Conservation (phyloP, 1,139 yeast genomes). For the Geotrichum bryndzae region DNA sequence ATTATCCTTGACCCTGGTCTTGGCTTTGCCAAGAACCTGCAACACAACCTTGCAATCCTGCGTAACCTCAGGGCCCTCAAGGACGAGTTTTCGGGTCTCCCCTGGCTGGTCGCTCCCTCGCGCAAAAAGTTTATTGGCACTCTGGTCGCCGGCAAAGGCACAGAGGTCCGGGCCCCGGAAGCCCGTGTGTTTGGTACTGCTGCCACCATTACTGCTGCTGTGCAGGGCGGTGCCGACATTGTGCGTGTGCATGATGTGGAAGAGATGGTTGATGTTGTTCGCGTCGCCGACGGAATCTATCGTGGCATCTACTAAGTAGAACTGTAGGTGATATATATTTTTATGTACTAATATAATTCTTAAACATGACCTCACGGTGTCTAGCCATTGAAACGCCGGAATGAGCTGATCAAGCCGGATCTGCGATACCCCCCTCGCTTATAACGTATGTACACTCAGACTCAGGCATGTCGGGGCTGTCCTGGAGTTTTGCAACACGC, state of each 20-base stretch:
- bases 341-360: not conserved
- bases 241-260: conserved; percentile 84
- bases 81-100: conserved; percentile 40
- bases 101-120: conserved; percentile 79
- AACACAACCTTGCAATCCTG: conserved; percentile 64
- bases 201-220: conserved; percentile 67
- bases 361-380: not conserved
- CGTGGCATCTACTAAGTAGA: conserved; percentile 29
- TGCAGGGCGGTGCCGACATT: conserved; percentile 70
- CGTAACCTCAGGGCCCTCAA: conserved; percentile 41
- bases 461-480: conserved; percentile 60
- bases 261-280: conserved; percentile 57
- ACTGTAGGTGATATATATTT: not conserved
- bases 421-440: conserved; percentile 49
- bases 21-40: conserved; percentile 77
- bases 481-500: conserved; percentile 55
- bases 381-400: not conserved
- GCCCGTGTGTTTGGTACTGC: conserved; percentile 73
- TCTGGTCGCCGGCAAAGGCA: conserved; percentile 41
- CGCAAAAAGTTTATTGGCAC: conserved; percentile 81
- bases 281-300: conserved; percentile 75
- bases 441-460: conserved; percentile 51
- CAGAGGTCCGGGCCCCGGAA: conserved; percentile 14
- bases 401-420: conserved; percentile 32
- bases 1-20: conserved; percentile 88